Evolutionary conservation across 2,329 filamentous ascomycete genomes (phyloP), one percentile per base, ranked within the genome.

Genomic region (Didymella pinodella): DNA sequence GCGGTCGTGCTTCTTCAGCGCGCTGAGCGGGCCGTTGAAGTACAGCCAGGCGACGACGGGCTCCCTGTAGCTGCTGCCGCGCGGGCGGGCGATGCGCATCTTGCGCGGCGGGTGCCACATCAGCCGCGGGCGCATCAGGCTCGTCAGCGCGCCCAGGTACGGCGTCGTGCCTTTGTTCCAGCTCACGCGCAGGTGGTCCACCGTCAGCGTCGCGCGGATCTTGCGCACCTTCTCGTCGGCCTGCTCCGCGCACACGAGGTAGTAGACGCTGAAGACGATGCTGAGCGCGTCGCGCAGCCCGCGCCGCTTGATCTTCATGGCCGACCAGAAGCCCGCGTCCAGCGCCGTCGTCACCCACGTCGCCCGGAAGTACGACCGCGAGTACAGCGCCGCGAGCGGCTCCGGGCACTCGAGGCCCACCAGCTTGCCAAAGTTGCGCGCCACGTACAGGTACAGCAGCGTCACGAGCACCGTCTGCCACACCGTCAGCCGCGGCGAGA

Each of bases 291-390:
- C 93, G 38, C 93, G 85, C 41, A 97, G 67, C 87, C 91, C 93
- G 69, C 90, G 93, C 47, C 83, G 83, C 56, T 86, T 86, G 64
- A 99, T 93, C 70, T 88, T 90, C 95, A 99, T 99, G 32, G 95
- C 95, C 0, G 93, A 97, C 95, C 95, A 99, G 77, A 97, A 99
- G 1, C 95, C 95, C 6, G 95, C 95, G 70, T 99, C 95, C 61
- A 99, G 80, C 0, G 93, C 95, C 0, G 95, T 99, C 52, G 95
- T 88, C 16, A 98, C 87, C 95, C 95, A 99, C 74, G 95, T 99
- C 54, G 95, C 95, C 48, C 95, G 89, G 77, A 97, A 99, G 80
- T 96, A 99, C 28, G 91, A 88, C 50, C 92, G 85, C 54, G 91
- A 92, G 80, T 99, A 99, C 75, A 98, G 89, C 73, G 96, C 97